phyloP scores from a whole-genome alignment of 805 yeast species.

The Metschnikowia matae region DNA sequence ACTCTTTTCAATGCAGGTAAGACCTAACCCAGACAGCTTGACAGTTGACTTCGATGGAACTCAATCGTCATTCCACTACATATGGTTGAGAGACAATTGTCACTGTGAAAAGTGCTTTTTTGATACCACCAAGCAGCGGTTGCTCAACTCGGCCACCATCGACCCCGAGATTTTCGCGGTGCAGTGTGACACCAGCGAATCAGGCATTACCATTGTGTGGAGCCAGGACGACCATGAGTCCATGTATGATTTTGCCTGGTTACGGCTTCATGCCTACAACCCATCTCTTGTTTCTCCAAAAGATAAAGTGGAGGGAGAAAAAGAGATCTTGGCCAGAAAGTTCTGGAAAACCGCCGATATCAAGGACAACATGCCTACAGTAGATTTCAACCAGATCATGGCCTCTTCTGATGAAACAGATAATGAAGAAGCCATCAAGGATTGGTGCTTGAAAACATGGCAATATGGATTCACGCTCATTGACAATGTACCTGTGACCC shows the following conservation, averaged over 20 bases:
- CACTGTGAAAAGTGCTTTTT: constrained; percentile 55
- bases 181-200: constrained; percentile 11
- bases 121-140: constrained; percentile 53
- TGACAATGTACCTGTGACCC: constrained; percentile 55
- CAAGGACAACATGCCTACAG: constrained; percentile 39
- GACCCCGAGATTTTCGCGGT: constrained; percentile 27
- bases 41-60: constrained; percentile 10
- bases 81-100: constrained; percentile 67
- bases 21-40: constrained; percentile 4
- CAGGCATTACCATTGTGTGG: constrained; percentile 33
- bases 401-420: constrained; percentile 23
- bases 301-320: constrained; percentile 25
- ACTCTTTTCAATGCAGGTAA: neutral
- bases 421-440: constrained; percentile 43
- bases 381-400: constrained; percentile 48
- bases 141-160: constrained; percentile 50
- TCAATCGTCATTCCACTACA: constrained; percentile 22
- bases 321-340: constrained; percentile 25
- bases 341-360: constrained; percentile 47
- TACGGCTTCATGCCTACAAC: constrained; percentile 48
- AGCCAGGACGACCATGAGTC: constrained; percentile 36
- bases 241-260: constrained; percentile 38
- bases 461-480: constrained; percentile 59
- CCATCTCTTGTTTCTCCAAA: constrained; percentile 40
- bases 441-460: constrained; percentile 53